phyloP scores from a whole-genome alignment of 768 basidiomycete genomes.

The Leucosporidium scottii region DNA sequence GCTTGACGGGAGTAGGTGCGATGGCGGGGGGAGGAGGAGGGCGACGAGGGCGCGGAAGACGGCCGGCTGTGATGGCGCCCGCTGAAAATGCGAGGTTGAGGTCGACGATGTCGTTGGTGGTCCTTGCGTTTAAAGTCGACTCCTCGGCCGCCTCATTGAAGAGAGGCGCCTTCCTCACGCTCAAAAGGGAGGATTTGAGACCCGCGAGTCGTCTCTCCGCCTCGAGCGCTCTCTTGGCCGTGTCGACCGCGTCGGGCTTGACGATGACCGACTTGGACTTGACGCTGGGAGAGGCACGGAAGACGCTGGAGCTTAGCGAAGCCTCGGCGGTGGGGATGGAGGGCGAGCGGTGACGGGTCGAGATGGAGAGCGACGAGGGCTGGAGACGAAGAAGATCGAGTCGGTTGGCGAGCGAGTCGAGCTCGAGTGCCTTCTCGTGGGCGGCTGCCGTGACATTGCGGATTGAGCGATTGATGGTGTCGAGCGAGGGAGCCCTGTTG shows the following conservation, averaged over 20 bases:
- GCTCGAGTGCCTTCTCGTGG: conserved; percentile 37
- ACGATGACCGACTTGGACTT: conserved; percentile 10
- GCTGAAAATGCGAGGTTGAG: conserved; percentile 13
- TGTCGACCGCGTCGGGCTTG: background rate
- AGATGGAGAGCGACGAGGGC: background rate
- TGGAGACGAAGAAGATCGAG: conserved; percentile 34
- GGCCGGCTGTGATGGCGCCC: conserved; percentile 22
- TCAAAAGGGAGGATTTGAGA: conserved; percentile 62
- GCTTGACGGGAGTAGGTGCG: background rate
- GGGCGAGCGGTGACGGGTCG: conserved; percentile 1
- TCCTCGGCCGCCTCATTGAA: conserved; percentile 46
- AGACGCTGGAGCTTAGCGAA: conserved; percentile 10
- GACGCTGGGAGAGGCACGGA: conserved; percentile 40
- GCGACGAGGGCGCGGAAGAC: conserved; percentile 20
- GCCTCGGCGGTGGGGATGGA: conserved; percentile 21
- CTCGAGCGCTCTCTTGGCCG: conserved; percentile 72
- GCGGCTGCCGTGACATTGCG: conserved; percentile 63
- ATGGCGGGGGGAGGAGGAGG: conserved; percentile 8
- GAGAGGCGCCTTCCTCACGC: conserved; percentile 57
- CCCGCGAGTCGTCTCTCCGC: conserved; percentile 66
- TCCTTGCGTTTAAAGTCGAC: background rate
- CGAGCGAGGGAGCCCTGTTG: conserved; percentile 69
- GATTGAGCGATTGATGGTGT: conserved; percentile 74
- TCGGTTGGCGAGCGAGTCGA: conserved; percentile 41
- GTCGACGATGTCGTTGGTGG: background rate